These are phyloP conservation scores for Hypsizygus ulmarius DNA, from an alignment of 1,284 basidiomycete species.

Conservation along the genomic window DNA sequence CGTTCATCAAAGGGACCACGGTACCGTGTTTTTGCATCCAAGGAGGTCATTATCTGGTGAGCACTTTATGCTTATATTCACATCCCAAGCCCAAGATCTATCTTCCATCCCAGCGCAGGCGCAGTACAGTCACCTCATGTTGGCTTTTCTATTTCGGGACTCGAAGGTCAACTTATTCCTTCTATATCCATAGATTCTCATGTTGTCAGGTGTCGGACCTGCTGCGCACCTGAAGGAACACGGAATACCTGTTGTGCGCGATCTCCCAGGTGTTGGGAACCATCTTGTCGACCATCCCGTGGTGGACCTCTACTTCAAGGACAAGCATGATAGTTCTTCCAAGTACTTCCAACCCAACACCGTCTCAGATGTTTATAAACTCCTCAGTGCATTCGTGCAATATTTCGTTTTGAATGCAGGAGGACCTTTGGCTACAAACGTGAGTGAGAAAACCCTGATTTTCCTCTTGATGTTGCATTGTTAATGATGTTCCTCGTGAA, in stretches of 20 bases:
- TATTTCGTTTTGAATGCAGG: conserved; percentile 40
- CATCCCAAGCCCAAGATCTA: neutral
- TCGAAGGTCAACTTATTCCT: conserved; percentile 12
- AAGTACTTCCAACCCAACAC: conserved; percentile 39
- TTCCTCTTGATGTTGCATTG: neutral
- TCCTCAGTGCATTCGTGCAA: conserved; percentile 36
- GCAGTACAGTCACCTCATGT: conserved; percentile 62
- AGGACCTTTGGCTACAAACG: conserved; percentile 44
- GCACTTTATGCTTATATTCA: conserved; percentile 13
- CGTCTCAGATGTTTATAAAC: conserved; percentile 32
- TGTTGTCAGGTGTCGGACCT: conserved; percentile 69
- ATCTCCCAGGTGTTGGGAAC: conserved; percentile 58
- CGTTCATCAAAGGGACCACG: conserved; percentile 29
- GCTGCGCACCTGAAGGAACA: conserved; percentile 47
- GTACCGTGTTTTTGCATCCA: conserved; percentile 46
- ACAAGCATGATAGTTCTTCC: conserved; percentile 43
- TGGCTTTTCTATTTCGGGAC: conserved; percentile 13
- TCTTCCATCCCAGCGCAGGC: conserved; percentile 45
- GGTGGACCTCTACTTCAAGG: conserved; percentile 47
- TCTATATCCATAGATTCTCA: conserved; percentile 48
- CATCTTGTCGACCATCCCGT: conserved; percentile 59
- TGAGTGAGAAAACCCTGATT: conserved; percentile 31
- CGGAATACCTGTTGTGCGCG: conserved; percentile 48
- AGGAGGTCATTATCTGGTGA: conserved; percentile 63
- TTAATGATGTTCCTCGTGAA: conserved; percentile 22